Evolutionary conservation across 2,329 filamentous ascomycete species (phyloP).

Genomic region (Lachnellula cervina): DNA sequence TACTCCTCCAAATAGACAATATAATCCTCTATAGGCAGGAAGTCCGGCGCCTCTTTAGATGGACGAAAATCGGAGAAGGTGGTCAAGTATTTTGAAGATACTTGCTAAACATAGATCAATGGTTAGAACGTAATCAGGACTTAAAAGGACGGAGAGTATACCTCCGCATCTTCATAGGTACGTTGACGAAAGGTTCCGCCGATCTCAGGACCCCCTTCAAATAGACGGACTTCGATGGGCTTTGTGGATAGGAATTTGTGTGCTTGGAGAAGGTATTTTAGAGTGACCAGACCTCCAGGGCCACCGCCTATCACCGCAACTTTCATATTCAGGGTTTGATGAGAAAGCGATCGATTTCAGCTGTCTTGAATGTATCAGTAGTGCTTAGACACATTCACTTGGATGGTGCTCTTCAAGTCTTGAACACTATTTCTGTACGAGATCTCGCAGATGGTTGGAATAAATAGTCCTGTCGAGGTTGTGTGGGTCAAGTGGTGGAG

Average conservation of each 20-base stretch:
- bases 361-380: too few relatives aligned
- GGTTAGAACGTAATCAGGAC: too few relatives aligned
- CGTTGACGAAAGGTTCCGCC: conserved; percentile 39
- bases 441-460: too few relatives aligned
- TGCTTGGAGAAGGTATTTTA: conserved; percentile 36
- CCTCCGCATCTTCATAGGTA: neutral
- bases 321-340: neutral
- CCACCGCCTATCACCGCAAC: conserved; percentile 40
- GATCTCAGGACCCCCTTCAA: conserved; percentile 39
- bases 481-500: too few relatives aligned
- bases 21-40: conserved; percentile 38
- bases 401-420: too few relatives aligned
- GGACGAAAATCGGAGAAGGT: conserved; percentile 46
- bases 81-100: conserved; percentile 47
- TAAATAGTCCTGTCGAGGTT: too few relatives aligned
- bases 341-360: too few relatives aligned
- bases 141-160: neutral
- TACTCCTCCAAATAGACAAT: conserved; percentile 41
- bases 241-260: conserved; percentile 34
- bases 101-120: conserved; percentile 28
- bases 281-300: conserved; percentile 37
- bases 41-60: conserved; percentile 39
- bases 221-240: conserved; percentile 38
- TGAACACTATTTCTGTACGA: too few relatives aligned
- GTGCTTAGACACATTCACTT: too few relatives aligned